Evolutionary conservation across 1,284 basidiomycete species (phyloP).

Genomic region (Hemileia vastatrix): DNA sequence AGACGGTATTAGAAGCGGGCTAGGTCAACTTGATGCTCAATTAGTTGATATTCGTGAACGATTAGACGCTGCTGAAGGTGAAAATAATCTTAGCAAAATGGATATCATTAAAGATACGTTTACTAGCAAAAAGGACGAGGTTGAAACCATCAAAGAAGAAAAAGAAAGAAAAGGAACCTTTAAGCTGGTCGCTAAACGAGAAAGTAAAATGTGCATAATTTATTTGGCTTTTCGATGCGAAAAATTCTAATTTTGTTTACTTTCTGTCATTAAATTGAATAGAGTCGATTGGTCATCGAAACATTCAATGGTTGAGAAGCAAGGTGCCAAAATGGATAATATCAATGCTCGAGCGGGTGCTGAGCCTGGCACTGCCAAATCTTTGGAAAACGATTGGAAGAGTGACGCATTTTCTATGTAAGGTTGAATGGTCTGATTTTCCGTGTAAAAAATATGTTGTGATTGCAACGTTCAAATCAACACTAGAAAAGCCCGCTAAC

Average conservation of each 20-base stretch:
- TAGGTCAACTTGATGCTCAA: constrained; percentile 47
- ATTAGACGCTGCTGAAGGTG: constrained; percentile 18
- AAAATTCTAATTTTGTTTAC: background rate
- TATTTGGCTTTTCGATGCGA: background rate
- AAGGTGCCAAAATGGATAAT: constrained; percentile 5
- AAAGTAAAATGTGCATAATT: constrained; percentile 16
- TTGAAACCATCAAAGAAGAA: constrained; percentile 10
- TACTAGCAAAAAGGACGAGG: constrained; percentile 18
- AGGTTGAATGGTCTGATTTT: background rate
- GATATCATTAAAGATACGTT: constrained; percentile 21
- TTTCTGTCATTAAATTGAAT: background rate
- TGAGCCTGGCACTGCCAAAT: background rate
- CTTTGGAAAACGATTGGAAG: constrained; percentile 17
- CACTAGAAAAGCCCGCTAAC: too few species aligned
- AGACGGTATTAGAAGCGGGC: constrained; percentile 63
- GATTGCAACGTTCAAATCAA: too few species aligned
- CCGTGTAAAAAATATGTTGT: too few species aligned
- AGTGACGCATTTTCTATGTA: constrained; percentile 21
- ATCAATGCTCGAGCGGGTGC: background rate
- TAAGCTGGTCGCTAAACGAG: constrained; percentile 19
- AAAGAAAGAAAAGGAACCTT: constrained; percentile 20
- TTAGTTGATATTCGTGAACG: constrained; percentile 20
- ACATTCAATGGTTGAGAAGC: constrained; percentile 19
- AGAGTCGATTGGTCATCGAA: constrained; percentile 23
- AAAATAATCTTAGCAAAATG: constrained; percentile 18